These are phyloP conservation scores for Cymodocea nodosa DNA, from an alignment of 116 monocot species.

Conservation along the genomic window DNA sequence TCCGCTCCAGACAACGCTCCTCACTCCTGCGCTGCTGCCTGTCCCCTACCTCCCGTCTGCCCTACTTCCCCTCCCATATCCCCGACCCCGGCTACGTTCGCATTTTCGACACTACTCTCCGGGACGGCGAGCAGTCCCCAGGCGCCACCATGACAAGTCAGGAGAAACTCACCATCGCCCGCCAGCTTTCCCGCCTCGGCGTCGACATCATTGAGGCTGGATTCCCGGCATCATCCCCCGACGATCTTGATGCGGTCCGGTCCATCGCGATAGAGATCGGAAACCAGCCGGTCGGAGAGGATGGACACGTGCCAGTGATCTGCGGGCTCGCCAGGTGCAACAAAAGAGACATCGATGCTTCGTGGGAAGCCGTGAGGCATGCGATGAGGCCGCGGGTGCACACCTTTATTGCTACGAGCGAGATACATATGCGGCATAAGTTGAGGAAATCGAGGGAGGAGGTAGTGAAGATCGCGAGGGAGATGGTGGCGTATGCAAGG, in stretches of 20 bases:
- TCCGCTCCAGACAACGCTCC: neutral
- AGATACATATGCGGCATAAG: constrained; percentile 74
- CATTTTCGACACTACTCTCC: constrained; percentile 72
- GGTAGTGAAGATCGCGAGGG: constrained; percentile 43
- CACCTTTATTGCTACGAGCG: constrained; percentile 68
- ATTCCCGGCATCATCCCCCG: constrained; percentile 58
- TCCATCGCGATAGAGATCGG: constrained; percentile 56
- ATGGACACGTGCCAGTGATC: constrained; percentile 52
- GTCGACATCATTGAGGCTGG: constrained; percentile 82
- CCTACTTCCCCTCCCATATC: constrained; percentile 46
- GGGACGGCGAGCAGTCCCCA: constrained; percentile 82
- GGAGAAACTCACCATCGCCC: constrained; percentile 62
- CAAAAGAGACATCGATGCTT: constrained; percentile 43
- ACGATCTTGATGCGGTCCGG: constrained; percentile 59
- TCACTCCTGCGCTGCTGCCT: constrained; percentile 6
- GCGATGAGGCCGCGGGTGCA: constrained; percentile 40
- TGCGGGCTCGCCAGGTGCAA: constrained; percentile 50
- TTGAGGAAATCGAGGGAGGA: constrained; percentile 63
- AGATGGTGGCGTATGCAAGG: constrained; percentile 73
- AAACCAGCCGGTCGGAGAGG: constrained; percentile 17
- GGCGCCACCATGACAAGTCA: constrained; percentile 65
- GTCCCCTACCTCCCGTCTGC: constrained; percentile 6
- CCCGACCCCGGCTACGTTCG: constrained; percentile 31
- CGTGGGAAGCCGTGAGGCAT: constrained; percentile 64
- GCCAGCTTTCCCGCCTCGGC: constrained; percentile 47